Evolutionary conservation across 2,329 filamentous ascomycete species (phyloP).

Genomic region (Aciculosporium take): DNA sequence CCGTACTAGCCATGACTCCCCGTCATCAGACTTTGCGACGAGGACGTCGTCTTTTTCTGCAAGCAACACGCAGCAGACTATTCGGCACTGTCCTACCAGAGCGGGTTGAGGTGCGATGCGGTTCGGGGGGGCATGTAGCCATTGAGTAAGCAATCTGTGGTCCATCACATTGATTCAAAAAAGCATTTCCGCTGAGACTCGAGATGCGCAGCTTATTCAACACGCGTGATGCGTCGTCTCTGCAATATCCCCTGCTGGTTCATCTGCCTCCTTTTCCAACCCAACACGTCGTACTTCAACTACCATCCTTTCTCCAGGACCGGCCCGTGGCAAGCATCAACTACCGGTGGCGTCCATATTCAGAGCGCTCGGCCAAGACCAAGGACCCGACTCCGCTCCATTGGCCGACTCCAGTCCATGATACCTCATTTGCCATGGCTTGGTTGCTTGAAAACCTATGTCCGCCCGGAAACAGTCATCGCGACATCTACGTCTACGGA

Average conservation of each 20-base stretch:
- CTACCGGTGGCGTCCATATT: slow-evolving; percentile 38
- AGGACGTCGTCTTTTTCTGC: background rate
- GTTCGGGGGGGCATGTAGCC: slow-evolving; percentile 33
- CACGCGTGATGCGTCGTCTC: slow-evolving; percentile 19
- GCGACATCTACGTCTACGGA: slow-evolving; percentile 34
- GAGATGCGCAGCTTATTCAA: slow-evolving; percentile 29
- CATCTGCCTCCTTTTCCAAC: slow-evolving; percentile 38
- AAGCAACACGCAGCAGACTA: background rate
- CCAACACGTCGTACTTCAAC: slow-evolving; percentile 11
- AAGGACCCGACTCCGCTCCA: slow-evolving; percentile 14
- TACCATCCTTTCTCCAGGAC: slow-evolving; percentile 27
- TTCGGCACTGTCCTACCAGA: slow-evolving; percentile 14
- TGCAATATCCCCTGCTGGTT: slow-evolving; percentile 31
- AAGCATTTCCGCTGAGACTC: background rate
- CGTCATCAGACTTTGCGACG: background rate
- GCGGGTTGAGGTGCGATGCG: slow-evolving; percentile 31
- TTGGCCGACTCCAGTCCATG: slow-evolving; percentile 46
- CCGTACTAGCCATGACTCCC: background rate
- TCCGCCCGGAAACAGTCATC: slow-evolving; percentile 20
- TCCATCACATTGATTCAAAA: background rate
- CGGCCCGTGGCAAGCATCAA: slow-evolving; percentile 40
- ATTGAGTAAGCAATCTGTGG: slow-evolving; percentile 30
- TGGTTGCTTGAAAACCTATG: slow-evolving; percentile 34
- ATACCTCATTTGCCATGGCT: slow-evolving; percentile 37
- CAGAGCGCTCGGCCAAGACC: slow-evolving; percentile 7